Conservation (phyloP, 345 rosid genomes). For the Pugionium dolabratum region DNA sequence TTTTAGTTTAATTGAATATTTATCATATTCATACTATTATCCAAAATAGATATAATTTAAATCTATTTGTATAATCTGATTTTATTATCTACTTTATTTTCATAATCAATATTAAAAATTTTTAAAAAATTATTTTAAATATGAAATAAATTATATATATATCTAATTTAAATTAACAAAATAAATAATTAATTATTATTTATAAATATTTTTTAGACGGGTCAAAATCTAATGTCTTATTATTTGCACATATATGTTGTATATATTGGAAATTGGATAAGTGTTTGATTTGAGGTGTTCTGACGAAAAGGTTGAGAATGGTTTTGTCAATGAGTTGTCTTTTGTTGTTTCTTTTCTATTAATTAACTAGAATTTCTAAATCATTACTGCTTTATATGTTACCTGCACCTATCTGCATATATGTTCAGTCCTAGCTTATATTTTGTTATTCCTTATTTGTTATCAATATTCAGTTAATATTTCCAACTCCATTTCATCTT, state of each 20-base stretch:
- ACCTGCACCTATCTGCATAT: slow-evolving; percentile 41
- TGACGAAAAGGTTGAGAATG: slow-evolving; percentile 39
- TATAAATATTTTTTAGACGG: too few relatives aligned
- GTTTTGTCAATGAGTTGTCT: slow-evolving; percentile 46
- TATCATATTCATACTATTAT: too few relatives aligned
- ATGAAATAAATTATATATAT: too few relatives aligned
- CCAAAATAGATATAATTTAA: too few relatives aligned
- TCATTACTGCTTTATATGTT: slow-evolving; percentile 39
- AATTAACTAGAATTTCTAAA: slow-evolving; percentile 30
- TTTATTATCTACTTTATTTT: too few relatives aligned
- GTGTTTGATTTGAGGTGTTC: slow-evolving; percentile 41
- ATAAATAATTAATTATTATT: too few relatives aligned
- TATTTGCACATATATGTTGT: neutral
- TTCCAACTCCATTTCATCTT: neutral
- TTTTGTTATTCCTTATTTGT: slow-evolving; percentile 36
- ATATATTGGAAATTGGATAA: slow-evolving; percentile 32
- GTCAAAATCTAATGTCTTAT: neutral
- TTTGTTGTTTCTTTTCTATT: slow-evolving; percentile 36
- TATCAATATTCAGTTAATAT: slow-evolving; percentile 21
- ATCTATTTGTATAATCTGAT: too few relatives aligned
- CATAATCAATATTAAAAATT: too few relatives aligned
- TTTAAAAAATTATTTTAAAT: too few relatives aligned
- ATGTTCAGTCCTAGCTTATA: slow-evolving; percentile 36
- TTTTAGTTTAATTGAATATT: too few relatives aligned
- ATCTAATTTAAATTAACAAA: too few relatives aligned